Base-by-base conservation (phyloP, 169 alveolate species). In the Cryptosporidium meleagridis region DNA sequence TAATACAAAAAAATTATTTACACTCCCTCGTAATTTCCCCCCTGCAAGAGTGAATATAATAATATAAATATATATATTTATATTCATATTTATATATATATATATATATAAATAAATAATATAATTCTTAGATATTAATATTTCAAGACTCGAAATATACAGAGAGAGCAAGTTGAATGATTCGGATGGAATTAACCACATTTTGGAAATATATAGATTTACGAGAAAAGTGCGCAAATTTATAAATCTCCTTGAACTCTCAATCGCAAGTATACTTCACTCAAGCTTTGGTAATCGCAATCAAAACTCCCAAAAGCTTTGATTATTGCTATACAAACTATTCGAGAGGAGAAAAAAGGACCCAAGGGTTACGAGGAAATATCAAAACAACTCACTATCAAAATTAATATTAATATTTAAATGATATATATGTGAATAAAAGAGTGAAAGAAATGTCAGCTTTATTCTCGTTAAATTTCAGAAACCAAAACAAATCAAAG, bases 81-180 rank as follows among this genome's bases (percentile, higher is more conserved):
- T 23, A 55, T 62, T 10, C 8, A 61, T 26, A 26, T 8, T 1
- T 65, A n/a, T 65, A n/a, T 65, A 18, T 16, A 65, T 29, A 16
- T 26, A 62, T 33, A 31, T 33, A 55, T 21, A 14, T 65, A 18
- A 4, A 31, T 29, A 35, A 8, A 65, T 16, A 65, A 16, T 65
- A 65, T 65, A 4, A 26, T 65, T 26, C 16, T 26, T 65, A 65
- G 72, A 73, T 39, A 73, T 10, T 53, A 52, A 31, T 33, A 18
- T 37, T n/a, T 16, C 33, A 73, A 53, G 70, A 73, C 86, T 73
- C 86, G 86, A 73, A 53, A 73, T 29, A 37, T 33, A 73, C 31
- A 33, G 58, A 55, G 67, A n/a, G 45, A 3, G 35, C 9, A 10
- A 55, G 37, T 55, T 55, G 35, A 26, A 26, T 55, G 16, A n/a